A percentile compares a stretch with the other conserved stretches of the same genome.
These are phyloP conservation scores for Botrytis aclada DNA, from an alignment of 2,329 filamentous ascomycete species.

Conservation along the genomic window DNA sequence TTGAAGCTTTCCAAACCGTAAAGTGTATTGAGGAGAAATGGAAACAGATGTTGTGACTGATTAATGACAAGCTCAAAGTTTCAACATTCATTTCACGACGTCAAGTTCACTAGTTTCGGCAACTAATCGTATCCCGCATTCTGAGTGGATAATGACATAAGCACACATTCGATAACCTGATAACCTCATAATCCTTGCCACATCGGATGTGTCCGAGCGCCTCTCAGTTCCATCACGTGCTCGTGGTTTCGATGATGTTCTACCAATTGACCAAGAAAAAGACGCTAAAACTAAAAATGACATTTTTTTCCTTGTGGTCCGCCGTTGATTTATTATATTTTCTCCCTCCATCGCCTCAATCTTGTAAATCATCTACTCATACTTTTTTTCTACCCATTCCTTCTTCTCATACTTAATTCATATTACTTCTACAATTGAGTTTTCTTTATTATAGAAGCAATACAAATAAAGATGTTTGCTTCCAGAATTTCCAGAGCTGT, in stretches of 20 bases:
- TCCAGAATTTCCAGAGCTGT: slow-evolving; percentile 72
- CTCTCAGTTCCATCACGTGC: not conserved
- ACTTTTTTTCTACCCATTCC: slow-evolving; percentile 21
- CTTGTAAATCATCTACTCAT: slow-evolving; percentile 1
- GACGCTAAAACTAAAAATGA: slow-evolving; percentile 19
- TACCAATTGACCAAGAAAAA: slow-evolving; percentile 7
- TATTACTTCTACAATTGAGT: slow-evolving; percentile 21
- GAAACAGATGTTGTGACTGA: not conserved
- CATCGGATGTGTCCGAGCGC: not conserved
- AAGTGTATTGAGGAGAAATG: not conserved
- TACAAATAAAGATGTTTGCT: slow-evolving; percentile 61
- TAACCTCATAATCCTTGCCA: not conserved
- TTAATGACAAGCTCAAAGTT: not conserved
- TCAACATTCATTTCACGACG: not conserved
- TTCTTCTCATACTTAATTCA: slow-evolving; percentile 21
- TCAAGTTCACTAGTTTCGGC: not conserved
- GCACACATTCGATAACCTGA: not conserved
- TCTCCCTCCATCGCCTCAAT: slow-evolving; percentile 14
- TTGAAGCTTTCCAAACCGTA: not conserved
- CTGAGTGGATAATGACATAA: not conserved
- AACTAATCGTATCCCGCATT: not conserved
- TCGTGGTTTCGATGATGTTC: slow-evolving; percentile 17
- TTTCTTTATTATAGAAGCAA: slow-evolving; percentile 25
- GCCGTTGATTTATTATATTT: slow-evolving; percentile 19
- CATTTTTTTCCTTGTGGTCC: slow-evolving; percentile 15